Evolutionary conservation across 2,329 filamentous ascomycete species (phyloP).

Genomic region (Pochonia chlamydosporia): DNA sequence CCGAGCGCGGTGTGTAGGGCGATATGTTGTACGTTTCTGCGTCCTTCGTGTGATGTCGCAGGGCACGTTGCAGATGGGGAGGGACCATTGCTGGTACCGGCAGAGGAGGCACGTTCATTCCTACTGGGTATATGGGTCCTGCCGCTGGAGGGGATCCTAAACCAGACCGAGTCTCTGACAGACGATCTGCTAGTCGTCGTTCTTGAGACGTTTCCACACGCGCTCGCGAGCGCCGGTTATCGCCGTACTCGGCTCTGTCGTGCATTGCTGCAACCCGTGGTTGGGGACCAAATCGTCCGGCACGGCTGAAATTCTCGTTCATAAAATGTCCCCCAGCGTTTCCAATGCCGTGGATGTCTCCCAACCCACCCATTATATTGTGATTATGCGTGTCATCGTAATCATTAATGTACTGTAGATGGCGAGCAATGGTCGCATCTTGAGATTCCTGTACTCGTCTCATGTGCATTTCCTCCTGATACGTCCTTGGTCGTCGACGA

Average conservation of each 20-base stretch:
- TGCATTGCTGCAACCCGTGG: background rate
- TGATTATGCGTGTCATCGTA: slow-evolving; percentile 37
- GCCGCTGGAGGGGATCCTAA: slow-evolving; percentile 27
- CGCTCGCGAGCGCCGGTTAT: slow-evolving; percentile 37
- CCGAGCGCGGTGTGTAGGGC: slow-evolving; percentile 22
- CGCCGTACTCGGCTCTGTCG: slow-evolving; percentile 28
- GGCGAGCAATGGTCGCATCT: slow-evolving; percentile 32
- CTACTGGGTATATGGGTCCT: slow-evolving; percentile 24
- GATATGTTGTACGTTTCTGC: slow-evolving; percentile 27
- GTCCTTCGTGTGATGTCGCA: slow-evolving; percentile 36
- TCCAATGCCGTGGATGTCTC: slow-evolving; percentile 37
- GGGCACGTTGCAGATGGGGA: slow-evolving; percentile 1
- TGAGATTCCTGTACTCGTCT: slow-evolving; percentile 41
- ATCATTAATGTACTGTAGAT: slow-evolving; percentile 20
- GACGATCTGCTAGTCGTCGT: slow-evolving; percentile 44
- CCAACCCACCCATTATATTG: slow-evolving; percentile 23
- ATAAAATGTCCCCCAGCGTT: slow-evolving; percentile 53
- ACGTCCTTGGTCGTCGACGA: slow-evolving; percentile 21
- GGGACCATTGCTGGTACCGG: background rate
- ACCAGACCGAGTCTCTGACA: slow-evolving; percentile 35
- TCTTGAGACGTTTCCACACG: slow-evolving; percentile 38
- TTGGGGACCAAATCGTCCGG: slow-evolving; percentile 3
- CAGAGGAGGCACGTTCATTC: slow-evolving; percentile 14
- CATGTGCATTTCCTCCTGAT: slow-evolving; percentile 42
- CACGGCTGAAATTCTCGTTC: slow-evolving; percentile 50